Base-by-base conservation (phyloP, 192 early-diverging fungal genomes). In the Coemansia sp. region DNA sequence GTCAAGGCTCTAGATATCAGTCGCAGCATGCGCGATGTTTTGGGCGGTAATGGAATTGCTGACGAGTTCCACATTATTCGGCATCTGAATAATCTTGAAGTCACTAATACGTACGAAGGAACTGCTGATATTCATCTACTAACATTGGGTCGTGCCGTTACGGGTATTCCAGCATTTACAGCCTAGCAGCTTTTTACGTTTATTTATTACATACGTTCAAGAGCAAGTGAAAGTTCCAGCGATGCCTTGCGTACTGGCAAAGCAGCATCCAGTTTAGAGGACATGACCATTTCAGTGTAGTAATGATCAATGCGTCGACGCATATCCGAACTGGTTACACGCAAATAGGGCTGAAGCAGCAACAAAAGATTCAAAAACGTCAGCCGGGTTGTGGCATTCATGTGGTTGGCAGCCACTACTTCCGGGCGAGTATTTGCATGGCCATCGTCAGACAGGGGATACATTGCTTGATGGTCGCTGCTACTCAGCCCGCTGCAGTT, bases 1-100 rank as follows among this genome's bases (percentile, higher is more conserved):
- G 89, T 88, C 39, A 98, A 97, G 84, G 86, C 94, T 2, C 70
- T 98, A 14, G 88, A 89, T 19, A 97, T 98, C 76, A 93, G 94
- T 40, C 84, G 94, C 38, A 83, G 85, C 23, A 84, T 86, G 60
- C 82, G 96, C 55, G 96, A 98, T 56, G 86, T 97, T 74, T 79
- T 98, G 40, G 96, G 96, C 41, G 96, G 94, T 51, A 98, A 97
- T 75, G 94, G 94, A 28, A 92, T 97, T 62, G 84, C 83, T 43
- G 94, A 94, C 66, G 94, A 97, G 70, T 98, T 94, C 81, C 91
- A 94, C 59, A 91, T 98, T 50, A 98, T 98, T 63, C 82, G 93
- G 37, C 94, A 97, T 56, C 84, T 91, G 46, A 88, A 85, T 69
- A 97, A 97, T 73, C 81, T 97, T 16, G 92, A 93, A 55, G 88